Conservation (phyloP, 371 early-diverging fungal genomes). For the Rhizopus sp. region DNA sequence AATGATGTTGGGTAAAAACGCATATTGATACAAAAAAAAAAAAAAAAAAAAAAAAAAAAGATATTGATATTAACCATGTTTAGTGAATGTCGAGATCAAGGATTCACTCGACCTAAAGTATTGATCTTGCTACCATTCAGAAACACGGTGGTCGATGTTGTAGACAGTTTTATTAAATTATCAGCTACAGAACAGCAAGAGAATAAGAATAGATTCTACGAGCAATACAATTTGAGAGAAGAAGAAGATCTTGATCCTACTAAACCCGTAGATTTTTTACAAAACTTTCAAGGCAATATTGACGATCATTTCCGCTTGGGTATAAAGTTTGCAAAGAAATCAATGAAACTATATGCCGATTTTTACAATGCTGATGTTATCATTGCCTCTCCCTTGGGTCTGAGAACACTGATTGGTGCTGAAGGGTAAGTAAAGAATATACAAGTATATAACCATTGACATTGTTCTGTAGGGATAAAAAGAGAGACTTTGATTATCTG, state of each 20-base stretch:
- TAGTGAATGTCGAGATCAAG: conserved; percentile 90
- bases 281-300: conserved; percentile 90
- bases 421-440: conserved; percentile 56
- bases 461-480: conserved; percentile 64
- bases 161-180: conserved; percentile 73
- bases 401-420: conserved; percentile 82
- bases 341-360: conserved; percentile 83
- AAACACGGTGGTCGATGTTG: conserved; percentile 79
- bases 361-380: conserved; percentile 93
- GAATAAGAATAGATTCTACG: conserved; percentile 78
- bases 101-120: conserved; percentile 93
- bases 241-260: conserved; percentile 61
- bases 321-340: conserved; percentile 82
- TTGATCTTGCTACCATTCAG: conserved; percentile 90
- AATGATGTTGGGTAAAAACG: conserved; percentile 42
- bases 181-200: conserved; percentile 82
- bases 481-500: conserved; percentile 90
- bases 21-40: background rate
- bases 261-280: conserved; percentile 83
- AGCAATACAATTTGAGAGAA: conserved; percentile 67
- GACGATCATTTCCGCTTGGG: conserved; percentile 97
- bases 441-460: background rate
- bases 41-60: background rate
- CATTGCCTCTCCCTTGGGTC: conserved; percentile 91
- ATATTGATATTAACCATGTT: background rate